phyloP scores from a whole-genome alignment of 495 filamentous ascomycete species.

The Schizothecium vesticola region DNA sequence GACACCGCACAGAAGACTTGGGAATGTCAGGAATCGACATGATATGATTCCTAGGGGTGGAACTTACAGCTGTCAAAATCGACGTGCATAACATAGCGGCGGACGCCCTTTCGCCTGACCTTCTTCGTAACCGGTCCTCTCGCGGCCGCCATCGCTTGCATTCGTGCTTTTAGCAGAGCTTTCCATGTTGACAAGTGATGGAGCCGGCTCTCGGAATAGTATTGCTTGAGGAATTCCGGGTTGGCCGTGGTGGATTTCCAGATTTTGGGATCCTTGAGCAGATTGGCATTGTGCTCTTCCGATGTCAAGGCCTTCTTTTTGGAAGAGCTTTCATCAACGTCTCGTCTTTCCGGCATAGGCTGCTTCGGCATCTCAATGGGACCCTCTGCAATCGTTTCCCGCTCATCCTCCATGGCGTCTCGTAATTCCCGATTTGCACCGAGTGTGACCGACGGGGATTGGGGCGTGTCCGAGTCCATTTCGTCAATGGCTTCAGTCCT shows the following conservation, averaged over 20 bases:
- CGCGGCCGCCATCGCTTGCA: constrained; percentile 71
- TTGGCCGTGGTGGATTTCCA: constrained; percentile 81
- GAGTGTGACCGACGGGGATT: not conserved
- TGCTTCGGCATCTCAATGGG: not conserved
- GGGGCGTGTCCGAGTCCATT: constrained; percentile 6
- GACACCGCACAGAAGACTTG: constrained; percentile 86
- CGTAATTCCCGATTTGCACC: not conserved
- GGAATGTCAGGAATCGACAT: not conserved
- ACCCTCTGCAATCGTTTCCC: not conserved
- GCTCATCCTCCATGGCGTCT: not conserved
- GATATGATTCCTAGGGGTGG: no score
- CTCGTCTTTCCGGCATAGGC: constrained; percentile 18
- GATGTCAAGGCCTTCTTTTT: constrained; percentile 55
- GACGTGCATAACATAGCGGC: constrained; percentile 87
- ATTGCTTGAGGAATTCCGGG: constrained; percentile 88
- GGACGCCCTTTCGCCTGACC: constrained; percentile 46
- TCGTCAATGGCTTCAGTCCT: constrained; percentile 17
- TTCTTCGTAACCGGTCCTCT: constrained; percentile 37
- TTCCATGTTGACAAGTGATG: constrained; percentile 97
- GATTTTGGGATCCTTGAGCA: constrained; percentile 76
- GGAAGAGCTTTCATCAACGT: not conserved
- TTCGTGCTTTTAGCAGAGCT: constrained; percentile 79
- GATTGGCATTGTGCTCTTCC: constrained; percentile 82
- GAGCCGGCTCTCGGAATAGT: constrained; percentile 85
- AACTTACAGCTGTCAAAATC: constrained; percentile 79